Percentiles rank a stretch among this genome's conserved stretches.
phyloP scores from a whole-genome alignment of 768 basidiomycete genomes.

The Panaeolus cyanescens region DNA sequence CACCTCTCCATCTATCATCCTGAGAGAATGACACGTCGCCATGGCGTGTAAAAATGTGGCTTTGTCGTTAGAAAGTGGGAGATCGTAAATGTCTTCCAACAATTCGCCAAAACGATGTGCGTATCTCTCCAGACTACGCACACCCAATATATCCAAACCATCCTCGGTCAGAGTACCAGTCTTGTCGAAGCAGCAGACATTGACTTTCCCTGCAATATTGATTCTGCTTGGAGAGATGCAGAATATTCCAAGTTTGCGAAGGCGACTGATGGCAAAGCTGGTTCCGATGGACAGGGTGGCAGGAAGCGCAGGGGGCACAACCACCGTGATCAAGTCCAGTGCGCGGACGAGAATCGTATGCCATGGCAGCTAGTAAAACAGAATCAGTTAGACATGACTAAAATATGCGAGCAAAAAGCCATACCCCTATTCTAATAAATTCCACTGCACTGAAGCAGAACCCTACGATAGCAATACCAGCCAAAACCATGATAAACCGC shows the following conservation, averaged over 20 bases:
- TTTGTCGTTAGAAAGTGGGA: constrained; percentile 72
- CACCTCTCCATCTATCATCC: constrained; percentile 83
- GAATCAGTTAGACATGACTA: constrained; percentile 1
- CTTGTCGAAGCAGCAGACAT: constrained; percentile 98
- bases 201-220: constrained; percentile 94
- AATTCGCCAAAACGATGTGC: constrained; percentile 87
- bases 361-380: constrained; percentile 68
- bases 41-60: constrained; percentile 90
- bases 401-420: constrained; percentile 22
- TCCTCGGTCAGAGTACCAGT: constrained; percentile 99
- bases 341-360: constrained; percentile 90
- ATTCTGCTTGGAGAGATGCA: constrained; percentile 97
- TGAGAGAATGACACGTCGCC: constrained; percentile 95
- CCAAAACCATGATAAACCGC: constrained; percentile 88
- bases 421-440: constrained; percentile 87
- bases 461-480: constrained; percentile 87
- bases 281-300: constrained; percentile 98
- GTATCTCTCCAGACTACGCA: constrained; percentile 80
- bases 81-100: constrained; percentile 80
- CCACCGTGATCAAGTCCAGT: constrained; percentile 93
- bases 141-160: constrained; percentile 94
- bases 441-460: constrained; percentile 92
- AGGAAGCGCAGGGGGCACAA: constrained; percentile 96
- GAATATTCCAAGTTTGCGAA: constrained; percentile 87
- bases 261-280: constrained; percentile 87